Evolutionary conservation across 1,284 basidiomycete species (phyloP), one percentile per base, ranked within the genome.

Genomic region (Pseudozyma thailandica): DNA sequence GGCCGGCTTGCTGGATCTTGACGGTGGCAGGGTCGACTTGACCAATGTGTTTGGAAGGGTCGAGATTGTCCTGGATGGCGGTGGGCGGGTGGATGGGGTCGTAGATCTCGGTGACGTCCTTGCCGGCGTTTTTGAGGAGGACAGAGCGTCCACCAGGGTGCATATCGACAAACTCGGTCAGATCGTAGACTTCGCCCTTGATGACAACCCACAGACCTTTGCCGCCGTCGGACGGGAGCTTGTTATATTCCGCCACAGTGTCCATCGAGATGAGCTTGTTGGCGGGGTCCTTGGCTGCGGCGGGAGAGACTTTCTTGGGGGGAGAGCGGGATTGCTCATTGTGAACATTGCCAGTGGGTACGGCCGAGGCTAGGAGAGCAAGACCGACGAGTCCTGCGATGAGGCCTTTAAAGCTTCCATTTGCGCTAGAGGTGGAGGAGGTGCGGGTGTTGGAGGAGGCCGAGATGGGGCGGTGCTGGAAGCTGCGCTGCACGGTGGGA

Each of bases 121-220:
- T 87, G 16, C 92, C 91, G 7, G 88, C 91, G 74, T 92, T 90
- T 74, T 89, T 90, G 30, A 93, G 82, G 70, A 93, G 90, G 73
- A 92, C 89, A 53, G 87, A 87, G 30, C 88, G 84, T 8, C 92
- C 93, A 45, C 92, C 93, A 0, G 92, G 92, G 72, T 94, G 92
- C 56, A 89, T 75, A 26, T 85, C 84, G 43, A 95, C 84, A 81
- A 95, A 94, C 12, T 91, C 89, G 6, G 93, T 94, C 55, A 94
- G n/a, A 25, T 83, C 82, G 62, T 83, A 84, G 1, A 83, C 78
- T 16, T 70, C 38, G 10, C 79, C 76, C 27, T 83, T 72, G 58
- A 83, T 72, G 8, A 78, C 74, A 21, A 83, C 50, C 80, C 80
- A 83, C 10, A 69, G 43, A 12, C 69, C 69, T 28, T 66, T 50